Conservation (phyloP, 1,284 basidiomycete genomes). For the Fomitopsis pinicola region DNA sequence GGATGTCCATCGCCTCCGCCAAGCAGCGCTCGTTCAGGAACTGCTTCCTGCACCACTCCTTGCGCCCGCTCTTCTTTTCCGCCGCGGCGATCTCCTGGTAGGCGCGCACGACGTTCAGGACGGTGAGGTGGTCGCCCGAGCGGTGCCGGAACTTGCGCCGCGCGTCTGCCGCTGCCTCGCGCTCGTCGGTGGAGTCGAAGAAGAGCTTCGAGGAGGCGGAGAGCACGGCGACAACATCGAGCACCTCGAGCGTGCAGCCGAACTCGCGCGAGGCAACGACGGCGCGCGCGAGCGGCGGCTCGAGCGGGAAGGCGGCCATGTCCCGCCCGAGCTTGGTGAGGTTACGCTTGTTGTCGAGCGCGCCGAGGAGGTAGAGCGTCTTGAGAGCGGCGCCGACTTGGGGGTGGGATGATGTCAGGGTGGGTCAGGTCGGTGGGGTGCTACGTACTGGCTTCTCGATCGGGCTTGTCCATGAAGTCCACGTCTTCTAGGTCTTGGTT, state of each 20-base stretch:
- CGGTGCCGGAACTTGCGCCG: slow-evolving; percentile 77
- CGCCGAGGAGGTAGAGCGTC: slow-evolving; percentile 72
- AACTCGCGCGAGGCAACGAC: slow-evolving; percentile 70
- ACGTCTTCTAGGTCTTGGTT: slow-evolving; percentile 75
- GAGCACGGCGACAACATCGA: slow-evolving; percentile 78
- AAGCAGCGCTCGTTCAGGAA: slow-evolving; percentile 86
- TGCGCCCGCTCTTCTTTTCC: slow-evolving; percentile 45
- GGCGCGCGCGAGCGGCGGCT: slow-evolving; percentile 76
- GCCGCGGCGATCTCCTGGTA: slow-evolving; percentile 59
- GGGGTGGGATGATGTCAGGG: background rate
- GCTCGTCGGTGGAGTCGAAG: slow-evolving; percentile 62
- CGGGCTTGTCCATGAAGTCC: slow-evolving; percentile 84
- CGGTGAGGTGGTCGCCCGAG: slow-evolving; percentile 89
- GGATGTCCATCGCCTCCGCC: slow-evolving; percentile 79
- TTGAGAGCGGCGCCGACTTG: slow-evolving; percentile 69
- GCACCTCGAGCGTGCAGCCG: slow-evolving; percentile 68
- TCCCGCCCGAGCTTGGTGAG: slow-evolving; percentile 70
- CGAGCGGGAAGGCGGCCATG: slow-evolving; percentile 84
- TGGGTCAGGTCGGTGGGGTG: background rate
- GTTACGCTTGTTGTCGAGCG: slow-evolving; percentile 57
- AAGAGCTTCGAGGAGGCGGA: slow-evolving; percentile 77
- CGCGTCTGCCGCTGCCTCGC: slow-evolving; percentile 67
- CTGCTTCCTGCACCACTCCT: slow-evolving; percentile 80
- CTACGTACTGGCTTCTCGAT: slow-evolving; percentile 60
- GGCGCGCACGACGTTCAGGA: slow-evolving; percentile 80